phyloP scores from a whole-genome alignment of 495 filamentous ascomycete genomes.

The Penicillium riverlandense region DNA sequence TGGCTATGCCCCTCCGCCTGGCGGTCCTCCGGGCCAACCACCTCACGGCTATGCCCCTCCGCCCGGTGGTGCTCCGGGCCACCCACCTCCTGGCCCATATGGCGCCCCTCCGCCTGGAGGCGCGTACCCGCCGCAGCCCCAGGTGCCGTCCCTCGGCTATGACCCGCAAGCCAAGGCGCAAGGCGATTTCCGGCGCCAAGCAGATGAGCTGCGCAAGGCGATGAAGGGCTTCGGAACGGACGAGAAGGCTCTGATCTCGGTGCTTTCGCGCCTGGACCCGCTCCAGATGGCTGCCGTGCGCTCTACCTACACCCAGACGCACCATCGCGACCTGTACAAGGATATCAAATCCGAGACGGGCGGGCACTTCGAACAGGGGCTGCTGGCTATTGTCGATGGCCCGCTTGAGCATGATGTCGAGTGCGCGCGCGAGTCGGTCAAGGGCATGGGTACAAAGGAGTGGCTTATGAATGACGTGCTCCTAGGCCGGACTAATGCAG shows the following conservation, averaged over 20 bases:
- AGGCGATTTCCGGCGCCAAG: conserved; percentile 57
- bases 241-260: conserved; percentile 55
- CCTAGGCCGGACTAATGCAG: conserved; percentile 74
- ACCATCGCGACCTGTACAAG: conserved; percentile 44
- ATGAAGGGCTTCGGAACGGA: conserved; percentile 77
- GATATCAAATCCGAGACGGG: conserved; percentile 57
- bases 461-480: conserved; percentile 78
- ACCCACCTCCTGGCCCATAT: conserved; percentile 26
- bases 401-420: conserved; percentile 66
- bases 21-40: conserved; percentile 29
- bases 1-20: conserved; percentile 8
- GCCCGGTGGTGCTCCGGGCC: conserved; percentile 30
- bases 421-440: conserved; percentile 57
- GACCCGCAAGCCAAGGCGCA: conserved; percentile 50
- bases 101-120: conserved; percentile 33
- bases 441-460: conserved; percentile 81
- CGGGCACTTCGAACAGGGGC: conserved; percentile 60
- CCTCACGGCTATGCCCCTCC: conserved; percentile 8
- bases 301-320: conserved; percentile 45
- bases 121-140: conserved; percentile 21
- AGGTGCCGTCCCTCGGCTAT: conserved; percentile 53
- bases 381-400: conserved; percentile 68
- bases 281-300: conserved; percentile 57
- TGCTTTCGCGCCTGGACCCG: conserved; percentile 55
- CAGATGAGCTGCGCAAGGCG: conserved; percentile 63